phyloP scores from a whole-genome alignment of 441 rosid genomes.

The Arabidopsis lyrata region DNA sequence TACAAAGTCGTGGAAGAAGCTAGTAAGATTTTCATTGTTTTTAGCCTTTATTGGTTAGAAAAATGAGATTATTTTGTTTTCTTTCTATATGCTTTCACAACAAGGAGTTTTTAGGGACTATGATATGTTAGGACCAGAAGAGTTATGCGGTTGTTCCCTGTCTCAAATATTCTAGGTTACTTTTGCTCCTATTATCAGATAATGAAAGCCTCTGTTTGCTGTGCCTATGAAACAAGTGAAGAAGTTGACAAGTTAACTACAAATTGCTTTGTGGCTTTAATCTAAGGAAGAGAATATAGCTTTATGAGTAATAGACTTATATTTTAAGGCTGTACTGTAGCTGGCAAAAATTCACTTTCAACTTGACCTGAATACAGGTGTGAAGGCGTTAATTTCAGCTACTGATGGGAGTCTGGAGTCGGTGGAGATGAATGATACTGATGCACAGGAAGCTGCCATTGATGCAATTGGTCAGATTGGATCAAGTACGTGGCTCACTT shows the following conservation, averaged over 20 bases:
- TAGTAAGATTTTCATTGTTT: slow-evolving; percentile 53
- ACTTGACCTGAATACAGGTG: slow-evolving; percentile 58
- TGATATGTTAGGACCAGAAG: not conserved
- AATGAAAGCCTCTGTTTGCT: not conserved
- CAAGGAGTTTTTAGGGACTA: slow-evolving; percentile 6
- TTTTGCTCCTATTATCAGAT: not conserved
- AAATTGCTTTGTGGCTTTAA: slow-evolving; percentile 6
- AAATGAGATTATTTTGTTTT: not conserved
- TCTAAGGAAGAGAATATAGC: slow-evolving; percentile 4
- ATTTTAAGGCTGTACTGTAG: slow-evolving; percentile 8
- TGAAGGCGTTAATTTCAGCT: slow-evolving; percentile 64
- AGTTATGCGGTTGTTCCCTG: slow-evolving; percentile 6
- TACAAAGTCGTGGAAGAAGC: slow-evolving; percentile 61
- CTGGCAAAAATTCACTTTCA: slow-evolving; percentile 7
- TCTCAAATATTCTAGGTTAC: not conserved
- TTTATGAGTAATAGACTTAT: slow-evolving; percentile 8
- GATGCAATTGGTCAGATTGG: slow-evolving; percentile 94
- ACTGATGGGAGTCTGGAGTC: slow-evolving; percentile 65
- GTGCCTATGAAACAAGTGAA: slow-evolving; percentile 1
- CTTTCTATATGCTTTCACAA: slow-evolving; percentile 5
- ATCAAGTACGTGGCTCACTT: slow-evolving; percentile 59
- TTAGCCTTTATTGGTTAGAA: not conserved
- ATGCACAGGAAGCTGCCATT: slow-evolving; percentile 81
- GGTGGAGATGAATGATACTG: slow-evolving; percentile 53
- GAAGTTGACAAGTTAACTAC: slow-evolving; percentile 19